These are phyloP conservation scores for Aspergillus leporis DNA, from an alignment of 495 filamentous ascomycete genomes.

Conservation along the genomic window DNA sequence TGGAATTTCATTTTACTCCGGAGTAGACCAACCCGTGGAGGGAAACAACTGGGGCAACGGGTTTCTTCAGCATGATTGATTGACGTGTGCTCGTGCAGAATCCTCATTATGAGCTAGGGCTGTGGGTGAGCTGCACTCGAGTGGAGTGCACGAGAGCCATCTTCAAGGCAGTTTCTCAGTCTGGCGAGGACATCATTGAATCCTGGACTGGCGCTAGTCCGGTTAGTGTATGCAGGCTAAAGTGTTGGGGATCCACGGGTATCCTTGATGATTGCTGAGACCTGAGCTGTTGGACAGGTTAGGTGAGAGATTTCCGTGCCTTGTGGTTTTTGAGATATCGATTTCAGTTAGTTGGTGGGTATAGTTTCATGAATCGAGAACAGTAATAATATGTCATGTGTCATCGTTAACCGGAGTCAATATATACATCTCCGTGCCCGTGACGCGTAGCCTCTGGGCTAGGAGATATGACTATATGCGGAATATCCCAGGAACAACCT, in stretches of 20 bases:
- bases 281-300: not conserved
- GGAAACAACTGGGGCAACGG: not conserved
- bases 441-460: not conserved
- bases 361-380: no score
- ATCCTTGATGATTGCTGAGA: not conserved
- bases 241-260: not conserved
- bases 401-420: not conserved
- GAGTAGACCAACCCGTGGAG: not conserved
- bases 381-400: not conserved
- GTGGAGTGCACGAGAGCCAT: not conserved
- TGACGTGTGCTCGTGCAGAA: conserved; percentile 1
- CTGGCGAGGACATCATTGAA: not conserved
- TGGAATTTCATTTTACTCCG: not conserved
- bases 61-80: not conserved
- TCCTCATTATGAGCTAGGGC: not conserved
- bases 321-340: no score
- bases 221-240: not conserved
- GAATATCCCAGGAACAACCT: no score
- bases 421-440: no score
- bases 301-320: not conserved
- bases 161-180: not conserved
- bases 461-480: not conserved
- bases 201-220: not conserved
- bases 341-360: no score
- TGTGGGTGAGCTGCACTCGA: not conserved